Evolutionary conservation across 768 basidiomycete species (phyloP), one percentile per base, ranked within the genome.

Genomic region (Rhodotorula paludigena): DNA sequence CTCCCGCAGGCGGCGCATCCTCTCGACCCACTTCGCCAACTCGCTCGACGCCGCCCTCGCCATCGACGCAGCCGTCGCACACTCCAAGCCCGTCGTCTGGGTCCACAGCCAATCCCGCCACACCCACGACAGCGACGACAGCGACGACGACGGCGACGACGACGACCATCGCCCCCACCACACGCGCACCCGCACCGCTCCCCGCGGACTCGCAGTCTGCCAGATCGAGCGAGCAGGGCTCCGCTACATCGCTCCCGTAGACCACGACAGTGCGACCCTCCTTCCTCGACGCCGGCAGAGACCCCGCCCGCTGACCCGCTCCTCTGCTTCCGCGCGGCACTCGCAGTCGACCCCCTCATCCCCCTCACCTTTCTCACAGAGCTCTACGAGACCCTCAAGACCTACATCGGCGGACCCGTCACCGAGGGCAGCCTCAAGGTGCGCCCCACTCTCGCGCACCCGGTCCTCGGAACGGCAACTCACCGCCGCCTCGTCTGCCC

Each of bases 351-450:
- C 44, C 71, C 71, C 15, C 32, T 72, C 47, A 39, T 68, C 28
- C 67, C 67, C 16, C 48, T 72, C 16, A 64, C 67, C 20, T 68
- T 72, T 55, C 58, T 72, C 38, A 51, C 60, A 20, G 57, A 72
- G 55, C 57, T 72, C 2, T 55, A 72, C 57, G 54, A 49, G 12
- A 64, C 69, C 8, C 66, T 72, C 15, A 32, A 55, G 5, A 39
- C 41, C 41, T 69, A 72, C 54, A 68, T 72, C 49, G 36, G 28
- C 23, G 71, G 67, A 1, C 61, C 67, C 3, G 67, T 68, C 14
- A 66, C 71, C 5, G 67, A 72, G 48, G 57, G 60, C 10, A 62
- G 54, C 47, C 32, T 72, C 33, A 72, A 72, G 64, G 70, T 72
- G n/a, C 28, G 53, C 25, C 21, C 39, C 18, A 11, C 1, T 9